These are phyloP conservation scores for Biscogniauxia mediterranea DNA, from an alignment of 2,329 filamentous ascomycete species.

Conservation along the genomic window DNA sequence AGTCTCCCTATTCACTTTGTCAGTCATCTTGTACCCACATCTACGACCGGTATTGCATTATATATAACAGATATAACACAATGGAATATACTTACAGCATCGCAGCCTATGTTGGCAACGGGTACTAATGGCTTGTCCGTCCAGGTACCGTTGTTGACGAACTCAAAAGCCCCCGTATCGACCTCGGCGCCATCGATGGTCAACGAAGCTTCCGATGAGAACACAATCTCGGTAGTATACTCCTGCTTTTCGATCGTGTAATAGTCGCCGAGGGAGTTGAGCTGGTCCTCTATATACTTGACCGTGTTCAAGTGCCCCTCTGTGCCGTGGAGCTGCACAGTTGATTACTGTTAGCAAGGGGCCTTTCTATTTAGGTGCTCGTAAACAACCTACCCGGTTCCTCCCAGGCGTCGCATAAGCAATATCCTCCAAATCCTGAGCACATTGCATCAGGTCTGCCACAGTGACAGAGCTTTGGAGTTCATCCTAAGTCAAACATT, in stretches of 20 bases:
- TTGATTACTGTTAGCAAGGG: conserved; percentile 1
- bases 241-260: conserved; percentile 33
- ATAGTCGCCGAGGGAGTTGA: conserved; percentile 34
- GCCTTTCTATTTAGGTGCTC: background rate
- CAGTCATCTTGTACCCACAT: background rate
- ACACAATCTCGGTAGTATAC: conserved; percentile 27
- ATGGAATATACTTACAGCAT: conserved; percentile 23
- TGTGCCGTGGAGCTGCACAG: conserved; percentile 31
- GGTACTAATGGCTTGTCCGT: conserved; percentile 40
- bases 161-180: conserved; percentile 38
- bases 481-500: conserved; percentile 20
- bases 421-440: conserved; percentile 31
- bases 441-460: conserved; percentile 29
- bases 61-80: background rate
- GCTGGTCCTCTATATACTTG: conserved; percentile 34
- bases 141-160: conserved; percentile 34
- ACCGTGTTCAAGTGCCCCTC: conserved; percentile 35
- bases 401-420: conserved; percentile 29
- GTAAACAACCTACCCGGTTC: conserved; percentile 26
- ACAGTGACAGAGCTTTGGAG: conserved; percentile 26
- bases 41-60: background rate
- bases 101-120: conserved; percentile 50
- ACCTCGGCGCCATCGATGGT: conserved; percentile 21
- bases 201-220: conserved; percentile 20
- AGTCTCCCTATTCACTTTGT: conserved; percentile 38